Evolutionary conservation across 2,329 filamentous ascomycete genomes (phyloP), one percentile per base, ranked within the genome.

Genomic region (Teratosphaeria gauchensis): DNA sequence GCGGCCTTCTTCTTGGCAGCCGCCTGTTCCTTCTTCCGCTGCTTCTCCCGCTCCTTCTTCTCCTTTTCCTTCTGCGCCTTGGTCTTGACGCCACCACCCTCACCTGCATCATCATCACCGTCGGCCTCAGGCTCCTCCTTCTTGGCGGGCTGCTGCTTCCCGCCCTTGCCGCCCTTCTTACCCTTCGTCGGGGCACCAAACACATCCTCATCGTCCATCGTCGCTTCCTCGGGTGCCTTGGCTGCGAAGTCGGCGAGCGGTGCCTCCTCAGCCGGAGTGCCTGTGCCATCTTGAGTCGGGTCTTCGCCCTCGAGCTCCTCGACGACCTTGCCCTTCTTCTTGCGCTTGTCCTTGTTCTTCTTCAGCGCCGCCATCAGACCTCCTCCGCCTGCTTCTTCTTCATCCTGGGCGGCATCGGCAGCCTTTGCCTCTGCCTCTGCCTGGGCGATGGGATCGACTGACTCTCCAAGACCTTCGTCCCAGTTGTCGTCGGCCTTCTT

Each of bases 1-100:
- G 76, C 69, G 32, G 81, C 76, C 78, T 94, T 95, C 81, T 95
- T 95, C 78, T 92, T 90, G 31, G 88, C 63, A n/a, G 70, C 85
- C 64, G 90, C 90, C 87, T 97, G 88, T 76, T 99, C 94, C 84
- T 92, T 99, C 80, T 99, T 99, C 66, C 92, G 83, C 78, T 94
- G 89, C 84, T 99, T 99, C 80, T 99, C 94, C 62, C 90, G 86
- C 79, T 99, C 94, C 78, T 96, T 99, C 82, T 92, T 97, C 70
- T 92, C 82, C 76, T 90, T 95, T 75, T 99, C 94, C 79, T 99
- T 99, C 78, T 99, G 92, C 59, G 95, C 94, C 83, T 97, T 99
- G 46, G 90, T 95, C 77, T 97, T 85, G 54, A 97, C 81, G 52
- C 87, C 87, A 60, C 79, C 78, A 3, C 79, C 80, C 7, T 74